phyloP scores from a whole-genome alignment of 2,329 filamentous ascomycete genomes.

The Alternaria arborescens region DNA sequence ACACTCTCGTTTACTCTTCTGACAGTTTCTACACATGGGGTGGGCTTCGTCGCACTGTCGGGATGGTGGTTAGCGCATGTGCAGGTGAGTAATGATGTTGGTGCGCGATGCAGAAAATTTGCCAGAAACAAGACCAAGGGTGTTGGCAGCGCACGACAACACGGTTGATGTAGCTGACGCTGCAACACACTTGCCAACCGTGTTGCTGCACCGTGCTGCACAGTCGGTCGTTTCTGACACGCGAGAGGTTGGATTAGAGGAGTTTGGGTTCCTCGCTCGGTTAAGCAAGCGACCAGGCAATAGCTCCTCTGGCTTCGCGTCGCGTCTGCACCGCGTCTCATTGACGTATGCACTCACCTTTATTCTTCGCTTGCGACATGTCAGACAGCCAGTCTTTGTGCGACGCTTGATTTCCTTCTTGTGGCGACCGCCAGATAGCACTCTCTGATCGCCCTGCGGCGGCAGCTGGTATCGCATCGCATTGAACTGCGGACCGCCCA shows the following conservation, averaged over 20 bases:
- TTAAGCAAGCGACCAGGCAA: constrained; percentile 35
- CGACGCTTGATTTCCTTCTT: constrained; percentile 79
- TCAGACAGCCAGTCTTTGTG: constrained; percentile 75
- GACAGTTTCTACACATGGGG: constrained; percentile 89
- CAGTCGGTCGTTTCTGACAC: constrained; percentile 6
- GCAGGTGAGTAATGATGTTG: constrained; percentile 18
- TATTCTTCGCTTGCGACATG: constrained; percentile 69
- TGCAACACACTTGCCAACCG: background rate
- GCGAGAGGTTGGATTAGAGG: constrained; percentile 15
- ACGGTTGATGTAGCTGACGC: background rate
- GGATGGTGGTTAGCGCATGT: constrained; percentile 35
- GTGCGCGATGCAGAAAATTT: constrained; percentile 5
- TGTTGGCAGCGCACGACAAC: background rate
- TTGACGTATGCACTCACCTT: constrained; percentile 64
- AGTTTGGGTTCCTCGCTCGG: constrained; percentile 50
- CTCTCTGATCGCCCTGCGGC: constrained; percentile 59
- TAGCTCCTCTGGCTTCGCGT: constrained; percentile 30
- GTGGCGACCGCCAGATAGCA: constrained; percentile 70
- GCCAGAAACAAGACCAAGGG: background rate
- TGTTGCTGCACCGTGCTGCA: constrained; percentile 1
- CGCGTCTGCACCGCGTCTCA: constrained; percentile 40
- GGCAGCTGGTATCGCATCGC: constrained; percentile 65
- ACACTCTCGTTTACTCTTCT: constrained; percentile 88
- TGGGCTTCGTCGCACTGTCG: constrained; percentile 93
- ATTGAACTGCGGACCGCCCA: constrained; percentile 58